Base-by-base conservation (phyloP, 129 eudicot genomes). In the Chrysanthemum lavandulifolium region DNA sequence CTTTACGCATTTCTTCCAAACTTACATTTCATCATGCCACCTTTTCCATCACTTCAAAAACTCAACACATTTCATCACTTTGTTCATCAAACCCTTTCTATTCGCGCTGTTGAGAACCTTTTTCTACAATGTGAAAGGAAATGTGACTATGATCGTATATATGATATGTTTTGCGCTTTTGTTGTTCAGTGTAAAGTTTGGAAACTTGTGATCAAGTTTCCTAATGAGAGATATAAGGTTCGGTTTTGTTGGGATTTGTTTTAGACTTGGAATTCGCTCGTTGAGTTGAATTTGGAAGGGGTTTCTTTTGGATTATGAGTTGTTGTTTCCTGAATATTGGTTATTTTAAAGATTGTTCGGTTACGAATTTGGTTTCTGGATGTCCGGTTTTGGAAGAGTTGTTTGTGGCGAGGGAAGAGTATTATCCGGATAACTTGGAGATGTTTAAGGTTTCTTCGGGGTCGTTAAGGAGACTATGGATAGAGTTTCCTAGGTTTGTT, bases 341-440 rank as follows among this genome's bases (percentile, higher is more conserved):
- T 23, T 78, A 78, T 71, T 14, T 27, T 5, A 21, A 60, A 0
- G 72, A 63, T 62, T 33, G 54, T 2, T 23, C 53, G 21, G 10
- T 78, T 43, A 13, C 7, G 19, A 62, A 78, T 71, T 21, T 78
- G 72, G 12, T 78, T n/a, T 53, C 81, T 2, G 76, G 81, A 13
- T 70, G 81, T 53, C 81, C 77, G 9, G 50, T 33, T 23, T 54
- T 78, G 6, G 77, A 78, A 54, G 76, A 71, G 15, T 43, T 78
- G 72, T 62, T 19, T 63, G 77, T 78, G 66, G 81, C 63, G 76
- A 71, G 81, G 48, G 60, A 63, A 5, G 43, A 5, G 43, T 36
- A 36, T 9, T 36, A 36, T 9, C n/a, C 23, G 23, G 53, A 16
- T 62, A 62, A 71, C 33, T 14, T 71, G 25, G 6, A 23, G 60